phyloP scores from a whole-genome alignment of 768 basidiomycete species.

The Boletus patriciae region DNA sequence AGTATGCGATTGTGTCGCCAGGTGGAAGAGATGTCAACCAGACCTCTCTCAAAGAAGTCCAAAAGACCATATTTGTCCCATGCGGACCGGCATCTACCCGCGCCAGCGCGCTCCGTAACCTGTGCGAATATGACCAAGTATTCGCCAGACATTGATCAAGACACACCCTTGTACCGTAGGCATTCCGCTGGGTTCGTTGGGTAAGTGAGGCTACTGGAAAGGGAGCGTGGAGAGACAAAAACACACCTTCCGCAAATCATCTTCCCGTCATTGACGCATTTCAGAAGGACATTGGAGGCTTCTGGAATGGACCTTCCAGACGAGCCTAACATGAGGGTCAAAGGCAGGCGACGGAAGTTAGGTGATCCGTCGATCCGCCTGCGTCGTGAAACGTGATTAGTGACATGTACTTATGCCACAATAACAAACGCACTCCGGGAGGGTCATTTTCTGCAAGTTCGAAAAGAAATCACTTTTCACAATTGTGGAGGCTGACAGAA shows the following conservation, averaged over 20 bases:
- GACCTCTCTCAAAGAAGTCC: constrained; percentile 95
- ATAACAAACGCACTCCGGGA: constrained; percentile 71
- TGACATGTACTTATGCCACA: background rate
- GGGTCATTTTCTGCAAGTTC: constrained; percentile 92
- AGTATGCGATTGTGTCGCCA: background rate
- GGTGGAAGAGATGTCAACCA: constrained; percentile 9
- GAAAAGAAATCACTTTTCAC: constrained; percentile 95
- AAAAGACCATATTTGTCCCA: constrained; percentile 75
- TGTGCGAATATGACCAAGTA: constrained; percentile 28
- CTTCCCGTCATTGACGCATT: constrained; percentile 44
- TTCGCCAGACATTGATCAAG: background rate
- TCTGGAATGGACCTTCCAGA: constrained; percentile 30
- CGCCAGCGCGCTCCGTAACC: constrained; percentile 73
- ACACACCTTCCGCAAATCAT: constrained; percentile 77
- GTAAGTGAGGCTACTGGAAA: constrained; percentile 25
- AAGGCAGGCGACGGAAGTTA: constrained; percentile 83
- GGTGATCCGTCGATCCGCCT: constrained; percentile 92
- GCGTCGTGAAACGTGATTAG: constrained; percentile 1
- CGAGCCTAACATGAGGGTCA: constrained; percentile 46
- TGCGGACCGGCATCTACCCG: constrained; percentile 78
- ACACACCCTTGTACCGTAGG: constrained; percentile 78
- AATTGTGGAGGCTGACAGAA: constrained; percentile 89
- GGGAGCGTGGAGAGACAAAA: background rate
- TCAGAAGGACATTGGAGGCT: constrained; percentile 37
- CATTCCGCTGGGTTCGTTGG: constrained; percentile 69